Percentiles rank a stretch among this genome's conserved stretches.
Evolutionary conservation across 2,329 filamentous ascomycete species (phyloP).

Genomic region (Clonostachys chloroleuca): DNA sequence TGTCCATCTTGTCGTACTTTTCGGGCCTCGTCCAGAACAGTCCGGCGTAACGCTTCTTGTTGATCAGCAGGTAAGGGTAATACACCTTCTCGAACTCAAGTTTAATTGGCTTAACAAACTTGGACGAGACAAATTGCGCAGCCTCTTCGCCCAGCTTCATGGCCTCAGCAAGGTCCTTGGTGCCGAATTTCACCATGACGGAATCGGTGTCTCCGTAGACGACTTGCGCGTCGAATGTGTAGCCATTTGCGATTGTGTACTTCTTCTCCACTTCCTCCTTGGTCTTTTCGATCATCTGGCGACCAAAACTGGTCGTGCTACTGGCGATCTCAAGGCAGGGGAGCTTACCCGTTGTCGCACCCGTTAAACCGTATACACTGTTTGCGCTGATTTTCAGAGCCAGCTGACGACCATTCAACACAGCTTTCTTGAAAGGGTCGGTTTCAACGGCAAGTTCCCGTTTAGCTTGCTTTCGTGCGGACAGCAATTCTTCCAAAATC

Average conservation of each 20-base stretch:
- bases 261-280: slow-evolving; percentile 90
- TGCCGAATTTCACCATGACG: slow-evolving; percentile 99
- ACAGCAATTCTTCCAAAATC: slow-evolving; percentile 88
- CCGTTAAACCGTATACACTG: slow-evolving; percentile 95
- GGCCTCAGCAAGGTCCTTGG: slow-evolving; percentile 76
- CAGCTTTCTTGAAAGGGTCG: slow-evolving; percentile 96
- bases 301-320: slow-evolving; percentile 94
- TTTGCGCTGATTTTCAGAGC: slow-evolving; percentile 96
- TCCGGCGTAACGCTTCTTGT: slow-evolving; percentile 99
- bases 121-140: slow-evolving; percentile 79
- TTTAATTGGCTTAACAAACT: slow-evolving; percentile 97
- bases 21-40: slow-evolving; percentile 93
- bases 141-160: slow-evolving; percentile 97
- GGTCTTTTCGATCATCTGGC: slow-evolving; percentile 98
- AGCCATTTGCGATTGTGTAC: slow-evolving; percentile 92
- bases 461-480: slow-evolving; percentile 93
- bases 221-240: slow-evolving; percentile 90
- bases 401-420: slow-evolving; percentile 93
- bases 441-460: slow-evolving; percentile 83
- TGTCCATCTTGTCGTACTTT: slow-evolving; percentile 99
- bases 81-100: slow-evolving; percentile 99
- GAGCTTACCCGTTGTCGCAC: slow-evolving; percentile 91
- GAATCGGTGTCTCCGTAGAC: slow-evolving; percentile 99
- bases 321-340: slow-evolving; percentile 94
- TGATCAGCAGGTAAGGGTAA: slow-evolving; percentile 96